Percentiles rank a stretch among this genome's conserved stretches.
Evolutionary conservation across 768 basidiomycete genomes (phyloP).

Genomic region (Lactarius akahatsu): DNA sequence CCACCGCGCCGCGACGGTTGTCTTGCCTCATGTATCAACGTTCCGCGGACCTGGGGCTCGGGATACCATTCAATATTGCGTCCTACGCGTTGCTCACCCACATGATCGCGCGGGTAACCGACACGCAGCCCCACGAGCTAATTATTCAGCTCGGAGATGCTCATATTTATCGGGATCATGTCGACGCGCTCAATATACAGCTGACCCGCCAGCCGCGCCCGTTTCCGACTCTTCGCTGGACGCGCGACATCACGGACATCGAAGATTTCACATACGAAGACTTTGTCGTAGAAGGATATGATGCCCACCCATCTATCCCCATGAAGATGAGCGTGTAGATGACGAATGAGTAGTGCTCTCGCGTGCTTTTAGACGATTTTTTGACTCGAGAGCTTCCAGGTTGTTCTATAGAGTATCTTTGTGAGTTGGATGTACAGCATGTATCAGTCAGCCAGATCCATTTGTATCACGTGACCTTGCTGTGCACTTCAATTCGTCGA

Average conservation of each 20-base stretch:
- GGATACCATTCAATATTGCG: slow-evolving; percentile 98
- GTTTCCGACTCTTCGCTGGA: slow-evolving; percentile 82
- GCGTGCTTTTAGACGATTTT: neutral
- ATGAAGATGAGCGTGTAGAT: slow-evolving; percentile 91
- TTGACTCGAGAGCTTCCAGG: neutral
- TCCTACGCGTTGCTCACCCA: slow-evolving; percentile 97
- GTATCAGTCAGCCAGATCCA: too few relatives aligned
- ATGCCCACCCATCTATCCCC: slow-evolving; percentile 76
- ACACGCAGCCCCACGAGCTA: slow-evolving; percentile 83
- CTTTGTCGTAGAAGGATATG: slow-evolving; percentile 83
- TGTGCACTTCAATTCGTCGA: neutral
- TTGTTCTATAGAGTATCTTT: slow-evolving; percentile 5
- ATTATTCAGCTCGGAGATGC: slow-evolving; percentile 97
- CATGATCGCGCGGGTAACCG: slow-evolving; percentile 93
- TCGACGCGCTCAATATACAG: slow-evolving; percentile 82
- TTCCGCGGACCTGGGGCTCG: slow-evolving; percentile 94
- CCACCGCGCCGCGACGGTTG: slow-evolving; percentile 60
- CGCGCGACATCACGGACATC: slow-evolving; percentile 63
- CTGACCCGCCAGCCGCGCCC: slow-evolving; percentile 71
- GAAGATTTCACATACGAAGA: slow-evolving; percentile 82
- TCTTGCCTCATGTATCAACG: slow-evolving; percentile 98
- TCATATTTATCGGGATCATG: slow-evolving; percentile 92
- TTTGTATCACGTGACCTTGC: slow-evolving; percentile 3
- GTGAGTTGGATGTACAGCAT: neutral
- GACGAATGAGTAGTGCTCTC: slow-evolving; percentile 35